Percentiles rank a stretch among this genome's conserved stretches.
Conservation (phyloP, 495 filamentous ascomycete species). For the Chaetomidium leptoderma region DNA sequence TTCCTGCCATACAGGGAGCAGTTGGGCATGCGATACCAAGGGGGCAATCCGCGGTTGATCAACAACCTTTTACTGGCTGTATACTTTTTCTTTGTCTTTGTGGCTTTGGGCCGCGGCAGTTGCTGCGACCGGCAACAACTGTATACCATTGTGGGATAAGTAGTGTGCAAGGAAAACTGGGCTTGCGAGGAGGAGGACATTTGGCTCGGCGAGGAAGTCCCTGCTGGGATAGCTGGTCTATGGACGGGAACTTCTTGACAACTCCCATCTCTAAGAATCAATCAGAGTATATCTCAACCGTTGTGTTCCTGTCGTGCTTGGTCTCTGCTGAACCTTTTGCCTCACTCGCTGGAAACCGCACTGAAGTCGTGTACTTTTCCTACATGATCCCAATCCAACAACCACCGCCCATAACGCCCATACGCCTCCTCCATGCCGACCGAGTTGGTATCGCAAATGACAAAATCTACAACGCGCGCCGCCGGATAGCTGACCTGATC, state of each 20-base stretch:
- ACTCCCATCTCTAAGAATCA: slow-evolving; percentile 22
- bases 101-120: background rate
- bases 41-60: background rate
- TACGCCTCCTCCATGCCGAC: slow-evolving; percentile 1
- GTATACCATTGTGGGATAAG: slow-evolving; percentile 17
- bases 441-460: background rate
- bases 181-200: background rate
- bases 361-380: too few species aligned
- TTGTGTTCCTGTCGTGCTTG: too few species aligned
- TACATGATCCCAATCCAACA: background rate
- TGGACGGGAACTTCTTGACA: slow-evolving; percentile 14
- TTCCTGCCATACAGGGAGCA: background rate
- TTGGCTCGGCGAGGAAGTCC: slow-evolving; percentile 12
- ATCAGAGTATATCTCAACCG: background rate
- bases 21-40: background rate
- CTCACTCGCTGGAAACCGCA: too few species aligned
- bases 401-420: background rate
- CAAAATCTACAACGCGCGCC: background rate
- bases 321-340: too few species aligned
- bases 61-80: background rate
- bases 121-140: background rate
- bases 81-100: background rate
- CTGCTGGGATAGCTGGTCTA: slow-evolving; percentile 20
- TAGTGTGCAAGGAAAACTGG: slow-evolving; percentile 6
- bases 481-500: too few species aligned